Percentiles rank a stretch among this genome's conserved stretches.
Conservation (phyloP, 371 early-diverging fungal genomes). For the Mortierella sp. region DNA sequence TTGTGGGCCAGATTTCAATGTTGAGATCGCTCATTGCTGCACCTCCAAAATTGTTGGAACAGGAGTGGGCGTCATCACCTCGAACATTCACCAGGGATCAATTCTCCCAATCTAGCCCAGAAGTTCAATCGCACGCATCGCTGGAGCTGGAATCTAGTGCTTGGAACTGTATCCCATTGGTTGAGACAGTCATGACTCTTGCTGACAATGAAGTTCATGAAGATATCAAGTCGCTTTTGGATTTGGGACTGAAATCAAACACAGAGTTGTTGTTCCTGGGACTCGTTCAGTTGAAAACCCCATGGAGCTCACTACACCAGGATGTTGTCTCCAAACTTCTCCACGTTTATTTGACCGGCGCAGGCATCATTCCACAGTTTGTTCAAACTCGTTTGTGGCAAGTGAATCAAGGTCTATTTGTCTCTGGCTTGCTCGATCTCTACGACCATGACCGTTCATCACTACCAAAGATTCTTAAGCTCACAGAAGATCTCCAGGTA, state of each 20-base stretch:
- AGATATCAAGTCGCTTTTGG: conserved; percentile 76
- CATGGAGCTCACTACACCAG: conserved; percentile 73
- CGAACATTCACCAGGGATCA: conserved; percentile 69
- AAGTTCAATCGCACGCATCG: conserved; percentile 64
- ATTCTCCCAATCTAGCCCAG: conserved; percentile 62
- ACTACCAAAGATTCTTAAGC: conserved; percentile 82
- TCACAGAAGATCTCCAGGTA: conserved; percentile 88
- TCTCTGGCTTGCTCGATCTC: conserved; percentile 77
- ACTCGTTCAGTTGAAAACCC: conserved; percentile 74
- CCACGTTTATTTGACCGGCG: conserved; percentile 73
- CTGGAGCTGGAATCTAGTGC: conserved; percentile 65
- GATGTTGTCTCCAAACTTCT: conserved; percentile 77
- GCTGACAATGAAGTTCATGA: conserved; percentile 73
- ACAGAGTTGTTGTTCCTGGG: conserved; percentile 87
- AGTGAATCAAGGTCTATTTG: conserved; percentile 69
- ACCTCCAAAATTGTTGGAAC: conserved; percentile 66
- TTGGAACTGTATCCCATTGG: conserved; percentile 84
- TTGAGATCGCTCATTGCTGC: conserved; percentile 74
- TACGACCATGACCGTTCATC: conserved; percentile 80
- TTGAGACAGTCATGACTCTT: conserved; percentile 75
- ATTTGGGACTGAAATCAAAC: conserved; percentile 71
- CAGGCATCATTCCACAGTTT: conserved; percentile 73
- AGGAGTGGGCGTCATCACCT: conserved; percentile 61
- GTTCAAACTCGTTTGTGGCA: conserved; percentile 86
- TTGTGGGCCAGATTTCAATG: conserved; percentile 78